These are phyloP conservation scores for Avena sativa DNA, from an alignment of 176 grass and related monocot genomes.

Conservation along the genomic window DNA sequence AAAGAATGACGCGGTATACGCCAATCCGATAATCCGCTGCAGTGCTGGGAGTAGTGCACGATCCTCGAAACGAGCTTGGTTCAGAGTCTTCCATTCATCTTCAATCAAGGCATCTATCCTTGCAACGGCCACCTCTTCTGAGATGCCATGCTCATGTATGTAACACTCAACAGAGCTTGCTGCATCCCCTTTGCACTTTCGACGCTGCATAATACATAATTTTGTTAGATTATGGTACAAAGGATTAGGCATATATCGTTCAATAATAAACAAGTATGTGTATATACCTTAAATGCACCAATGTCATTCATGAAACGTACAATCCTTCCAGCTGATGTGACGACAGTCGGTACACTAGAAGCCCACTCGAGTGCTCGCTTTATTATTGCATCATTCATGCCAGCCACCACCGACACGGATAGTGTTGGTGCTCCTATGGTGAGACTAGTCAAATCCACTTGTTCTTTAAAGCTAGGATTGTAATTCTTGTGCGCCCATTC, in stretches of 20 bases:
- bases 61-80: not conserved
- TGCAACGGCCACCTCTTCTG: not conserved
- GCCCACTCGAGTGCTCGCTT: slow-evolving; percentile 52
- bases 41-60: not conserved
- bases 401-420: not conserved
- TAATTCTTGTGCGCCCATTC: slow-evolving; percentile 33
- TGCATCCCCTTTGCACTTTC: not conserved
- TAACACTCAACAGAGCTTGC: not conserved
- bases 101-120: not conserved
- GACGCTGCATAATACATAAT: not conserved
- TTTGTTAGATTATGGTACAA: no score
- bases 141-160: not conserved
- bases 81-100: not conserved
- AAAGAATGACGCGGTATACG: not conserved
- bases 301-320: no score
- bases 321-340: not conserved
- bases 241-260: no score
- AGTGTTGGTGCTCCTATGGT: not conserved
- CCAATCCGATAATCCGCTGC: not conserved
- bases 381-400: slow-evolving; percentile 39
- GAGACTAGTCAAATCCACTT: slow-evolving; percentile 16
- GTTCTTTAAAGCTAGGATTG: slow-evolving; percentile 42
- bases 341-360: not conserved
- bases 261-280: no score
- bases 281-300: not conserved